Evolutionary conservation across 345 rosid species (phyloP).

Genomic region (Lepidium didymum): DNA sequence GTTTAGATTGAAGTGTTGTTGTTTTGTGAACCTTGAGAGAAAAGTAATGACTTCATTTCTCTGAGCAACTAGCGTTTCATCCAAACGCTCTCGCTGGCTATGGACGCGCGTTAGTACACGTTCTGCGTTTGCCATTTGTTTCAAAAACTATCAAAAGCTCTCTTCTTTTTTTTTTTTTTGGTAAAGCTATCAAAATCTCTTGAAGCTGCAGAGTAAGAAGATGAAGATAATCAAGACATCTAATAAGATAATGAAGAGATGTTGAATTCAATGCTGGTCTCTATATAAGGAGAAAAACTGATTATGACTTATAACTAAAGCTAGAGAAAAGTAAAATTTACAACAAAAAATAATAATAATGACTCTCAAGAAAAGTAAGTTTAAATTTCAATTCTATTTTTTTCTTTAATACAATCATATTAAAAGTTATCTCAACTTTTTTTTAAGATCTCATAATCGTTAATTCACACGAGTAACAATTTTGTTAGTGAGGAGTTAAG

Average conservation of each 20-base stretch:
- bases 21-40: conserved; percentile 44
- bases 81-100: conserved; percentile 73
- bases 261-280: background rate
- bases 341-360: no score
- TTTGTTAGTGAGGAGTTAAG: no score
- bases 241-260: background rate
- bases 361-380: no score
- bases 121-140: conserved; percentile 39
- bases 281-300: background rate
- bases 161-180: no score
- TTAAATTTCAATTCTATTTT: no score
- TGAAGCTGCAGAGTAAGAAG: background rate
- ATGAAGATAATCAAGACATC: background rate
- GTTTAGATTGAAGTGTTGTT: background rate
- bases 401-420: background rate
- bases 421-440: background rate
- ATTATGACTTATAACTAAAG: background rate
- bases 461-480: no score
- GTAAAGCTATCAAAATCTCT: background rate
- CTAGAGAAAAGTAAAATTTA: background rate
- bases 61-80: conserved; percentile 55
- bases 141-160: background rate
- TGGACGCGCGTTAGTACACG: conserved; percentile 52
- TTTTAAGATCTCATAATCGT: no score
- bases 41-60: conserved; percentile 66